Conservation (phyloP, 1,284 basidiomycete genomes). For the Hemileia vastatrix region DNA sequence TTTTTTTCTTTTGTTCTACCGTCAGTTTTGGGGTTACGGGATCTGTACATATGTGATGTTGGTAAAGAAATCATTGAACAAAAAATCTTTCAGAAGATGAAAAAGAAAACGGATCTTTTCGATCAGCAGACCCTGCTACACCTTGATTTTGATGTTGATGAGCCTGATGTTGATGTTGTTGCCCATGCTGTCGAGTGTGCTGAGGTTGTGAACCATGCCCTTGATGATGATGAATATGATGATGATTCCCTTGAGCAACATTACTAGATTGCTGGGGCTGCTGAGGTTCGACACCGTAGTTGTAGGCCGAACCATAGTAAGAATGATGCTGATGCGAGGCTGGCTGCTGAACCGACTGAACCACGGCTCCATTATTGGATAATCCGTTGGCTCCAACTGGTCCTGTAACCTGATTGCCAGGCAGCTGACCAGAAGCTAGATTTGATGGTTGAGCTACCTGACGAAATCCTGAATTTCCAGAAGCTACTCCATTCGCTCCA, state of each 20-base stretch:
- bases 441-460: constrained; percentile 19
- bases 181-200: constrained; percentile 10
- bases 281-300: constrained; percentile 12
- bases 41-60: too few species aligned
- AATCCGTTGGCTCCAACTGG: constrained; percentile 4
- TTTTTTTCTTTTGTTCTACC: too few species aligned
- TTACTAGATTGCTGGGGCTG: constrained; percentile 11
- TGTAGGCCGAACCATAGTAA: constrained; percentile 15
- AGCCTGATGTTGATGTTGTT: constrained; percentile 14
- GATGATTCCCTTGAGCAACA: neutral
- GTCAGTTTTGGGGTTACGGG: too few species aligned
- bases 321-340: constrained; percentile 18
- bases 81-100: constrained; percentile 22
- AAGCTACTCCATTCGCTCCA: constrained; percentile 2
- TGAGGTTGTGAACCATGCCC: constrained; percentile 9
- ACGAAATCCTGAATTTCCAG: constrained; percentile 14
- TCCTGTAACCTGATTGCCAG: constrained; percentile 9
- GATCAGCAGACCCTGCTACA: constrained; percentile 3
- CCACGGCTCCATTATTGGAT: constrained; percentile 1
- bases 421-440: constrained; percentile 7
- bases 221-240: constrained; percentile 10
- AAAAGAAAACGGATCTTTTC: constrained; percentile 20
- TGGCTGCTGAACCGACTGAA: constrained; percentile 4
- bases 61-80: constrained; percentile 18
- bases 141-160: neutral